These are phyloP conservation scores for Linnemannia schmuckeri DNA, from an alignment of 192 early-diverging fungal species.

Conservation along the genomic window DNA sequence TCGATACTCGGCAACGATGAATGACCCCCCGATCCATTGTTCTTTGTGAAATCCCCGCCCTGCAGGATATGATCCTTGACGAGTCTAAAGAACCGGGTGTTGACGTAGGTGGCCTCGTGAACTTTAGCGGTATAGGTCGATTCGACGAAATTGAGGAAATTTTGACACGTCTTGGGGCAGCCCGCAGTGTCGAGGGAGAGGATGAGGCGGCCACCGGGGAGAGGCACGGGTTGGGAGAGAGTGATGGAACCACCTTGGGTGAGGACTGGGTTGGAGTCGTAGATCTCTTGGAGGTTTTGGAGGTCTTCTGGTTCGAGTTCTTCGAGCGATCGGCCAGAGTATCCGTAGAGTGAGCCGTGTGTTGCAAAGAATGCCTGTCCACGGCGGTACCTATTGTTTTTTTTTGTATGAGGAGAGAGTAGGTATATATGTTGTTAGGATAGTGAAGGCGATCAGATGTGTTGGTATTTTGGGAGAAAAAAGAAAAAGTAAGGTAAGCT, in stretches of 20 bases:
- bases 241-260: slow-evolving; percentile 44
- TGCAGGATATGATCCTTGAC: slow-evolving; percentile 57
- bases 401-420: neutral
- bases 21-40: slow-evolving; percentile 43
- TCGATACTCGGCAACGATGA: slow-evolving; percentile 41
- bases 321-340: slow-evolving; percentile 32
- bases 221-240: slow-evolving; percentile 34
- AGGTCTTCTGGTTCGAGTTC: slow-evolving; percentile 30
- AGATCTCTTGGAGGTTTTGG: slow-evolving; percentile 51
- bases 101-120: slow-evolving; percentile 49
- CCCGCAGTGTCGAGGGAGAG: slow-evolving; percentile 35
- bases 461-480: neutral
- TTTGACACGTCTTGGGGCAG: slow-evolving; percentile 46
- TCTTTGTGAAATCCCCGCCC: slow-evolving; percentile 53
- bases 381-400: slow-evolving; percentile 26
- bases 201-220: slow-evolving; percentile 41
- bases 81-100: slow-evolving; percentile 42
- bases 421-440: neutral
- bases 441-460: neutral
- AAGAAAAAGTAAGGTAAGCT: neutral
- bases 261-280: slow-evolving; percentile 45
- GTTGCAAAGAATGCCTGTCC: slow-evolving; percentile 54
- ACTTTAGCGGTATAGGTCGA: slow-evolving; percentile 46
- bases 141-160: slow-evolving; percentile 47
- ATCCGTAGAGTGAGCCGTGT: slow-evolving; percentile 50